A percentile compares a stretch with the other conserved stretches of the same genome.
Evolutionary conservation across 2,329 filamentous ascomycete species (phyloP).

Genomic region (Paecilomyces variotii): DNA sequence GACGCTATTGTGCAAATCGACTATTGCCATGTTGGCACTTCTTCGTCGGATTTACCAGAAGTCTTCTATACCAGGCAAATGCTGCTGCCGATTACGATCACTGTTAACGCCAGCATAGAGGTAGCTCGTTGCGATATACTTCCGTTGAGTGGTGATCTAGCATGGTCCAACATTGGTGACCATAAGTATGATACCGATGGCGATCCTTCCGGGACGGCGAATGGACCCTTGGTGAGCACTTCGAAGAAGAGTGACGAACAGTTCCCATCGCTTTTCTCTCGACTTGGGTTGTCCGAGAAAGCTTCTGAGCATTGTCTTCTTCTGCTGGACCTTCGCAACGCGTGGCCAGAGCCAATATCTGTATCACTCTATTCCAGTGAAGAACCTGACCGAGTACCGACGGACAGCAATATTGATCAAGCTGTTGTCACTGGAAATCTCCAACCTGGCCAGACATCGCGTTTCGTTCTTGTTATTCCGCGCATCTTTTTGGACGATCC

Average conservation of each 20-base stretch:
- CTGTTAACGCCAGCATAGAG: slow-evolving; percentile 86
- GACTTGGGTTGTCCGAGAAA: slow-evolving; percentile 33
- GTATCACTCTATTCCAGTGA: slow-evolving; percentile 50
- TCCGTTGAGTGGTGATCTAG: slow-evolving; percentile 61
- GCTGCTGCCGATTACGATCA: slow-evolving; percentile 71
- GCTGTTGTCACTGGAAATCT: slow-evolving; percentile 38
- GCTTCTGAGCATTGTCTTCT: slow-evolving; percentile 65
- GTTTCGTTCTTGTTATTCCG: slow-evolving; percentile 67
- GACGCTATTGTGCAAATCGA: slow-evolving; percentile 74
- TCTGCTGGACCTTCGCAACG: slow-evolving; percentile 76
- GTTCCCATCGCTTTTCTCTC: slow-evolving; percentile 39
- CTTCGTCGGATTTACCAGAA: slow-evolving; percentile 58
- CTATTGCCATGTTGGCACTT: slow-evolving; percentile 71
- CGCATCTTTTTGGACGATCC: slow-evolving; percentile 70
- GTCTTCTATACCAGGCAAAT: slow-evolving; percentile 80
- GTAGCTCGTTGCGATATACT: slow-evolving; percentile 71
- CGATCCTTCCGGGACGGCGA: slow-evolving; percentile 3
- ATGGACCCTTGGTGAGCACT: slow-evolving; percentile 10
- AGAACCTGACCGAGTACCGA: slow-evolving; percentile 8
- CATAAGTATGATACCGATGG: slow-evolving; percentile 3
- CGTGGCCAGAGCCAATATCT: slow-evolving; percentile 73
- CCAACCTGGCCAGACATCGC: slow-evolving; percentile 56
- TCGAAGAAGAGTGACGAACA: slow-evolving; percentile 24
- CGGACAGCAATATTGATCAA: slow-evolving; percentile 10
- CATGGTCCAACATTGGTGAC: slow-evolving; percentile 45